Evolutionary conservation across 306 rosid genomes (phyloP).

Genomic region (Cucurbita ficifolia): DNA sequence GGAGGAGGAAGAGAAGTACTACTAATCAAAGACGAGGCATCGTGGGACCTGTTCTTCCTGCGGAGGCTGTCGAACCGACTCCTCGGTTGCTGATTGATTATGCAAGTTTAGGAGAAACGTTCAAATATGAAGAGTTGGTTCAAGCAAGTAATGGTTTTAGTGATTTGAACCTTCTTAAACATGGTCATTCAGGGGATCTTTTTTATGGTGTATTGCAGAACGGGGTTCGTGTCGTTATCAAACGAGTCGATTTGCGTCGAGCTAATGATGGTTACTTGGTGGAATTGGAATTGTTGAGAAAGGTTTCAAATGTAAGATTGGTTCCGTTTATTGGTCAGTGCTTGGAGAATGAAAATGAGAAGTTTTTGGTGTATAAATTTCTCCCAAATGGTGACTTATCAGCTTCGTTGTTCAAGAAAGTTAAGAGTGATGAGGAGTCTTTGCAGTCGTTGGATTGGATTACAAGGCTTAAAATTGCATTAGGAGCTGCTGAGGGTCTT

Average conservation of each 20-base stretch:
- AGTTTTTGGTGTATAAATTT: slow-evolving; percentile 63
- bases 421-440: slow-evolving; percentile 36
- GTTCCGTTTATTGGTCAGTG: slow-evolving; percentile 79
- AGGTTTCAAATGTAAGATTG: slow-evolving; percentile 57
- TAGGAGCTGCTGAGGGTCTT: slow-evolving; percentile 83
- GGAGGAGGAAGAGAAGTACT: slow-evolving; percentile 25
- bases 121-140: slow-evolving; percentile 61
- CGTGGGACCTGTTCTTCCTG: slow-evolving; percentile 40
- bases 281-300: slow-evolving; percentile 67
- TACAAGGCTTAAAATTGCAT: slow-evolving; percentile 85
- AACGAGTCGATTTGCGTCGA: slow-evolving; percentile 42
- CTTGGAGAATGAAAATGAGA: slow-evolving; percentile 73
- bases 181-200: slow-evolving; percentile 78
- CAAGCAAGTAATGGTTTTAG: slow-evolving; percentile 60
- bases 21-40: slow-evolving; percentile 36
- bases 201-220: slow-evolving; percentile 60
- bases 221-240: slow-evolving; percentile 54
- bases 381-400: slow-evolving; percentile 83
- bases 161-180: slow-evolving; percentile 50
- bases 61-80: slow-evolving; percentile 25
- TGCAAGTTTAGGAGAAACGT: slow-evolving; percentile 52
- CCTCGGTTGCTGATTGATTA: slow-evolving; percentile 33
- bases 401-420: slow-evolving; percentile 44
- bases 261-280: slow-evolving; percentile 35
- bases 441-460: slow-evolving; percentile 94